Conservation (phyloP, 2,329 filamentous ascomycete genomes). For the Didymella sp. region DNA sequence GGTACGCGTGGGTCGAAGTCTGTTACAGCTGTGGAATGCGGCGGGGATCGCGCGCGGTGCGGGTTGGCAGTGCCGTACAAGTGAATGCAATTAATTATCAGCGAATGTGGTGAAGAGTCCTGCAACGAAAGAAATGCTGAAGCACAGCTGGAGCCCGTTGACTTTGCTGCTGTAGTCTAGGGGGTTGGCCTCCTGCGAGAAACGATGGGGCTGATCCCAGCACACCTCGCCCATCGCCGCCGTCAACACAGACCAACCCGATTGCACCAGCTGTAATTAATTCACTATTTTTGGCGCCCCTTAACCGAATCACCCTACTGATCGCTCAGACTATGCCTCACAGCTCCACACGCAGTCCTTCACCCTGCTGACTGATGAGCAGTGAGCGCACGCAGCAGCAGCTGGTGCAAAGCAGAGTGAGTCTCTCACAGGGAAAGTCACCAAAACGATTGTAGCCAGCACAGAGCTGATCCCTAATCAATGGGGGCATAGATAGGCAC, state of each 20-base stretch:
- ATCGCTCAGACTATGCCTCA: constrained; percentile 13
- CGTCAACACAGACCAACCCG: background rate
- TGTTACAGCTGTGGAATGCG: constrained; percentile 33
- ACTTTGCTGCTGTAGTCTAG: constrained; percentile 18
- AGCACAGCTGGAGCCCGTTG: constrained; percentile 26
- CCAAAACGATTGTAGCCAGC: too few species aligned
- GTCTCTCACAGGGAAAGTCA: too few species aligned
- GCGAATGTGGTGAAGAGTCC: constrained; percentile 38
- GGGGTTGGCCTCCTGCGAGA: constrained; percentile 29
- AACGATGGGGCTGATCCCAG: constrained; percentile 26
- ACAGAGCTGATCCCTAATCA: too few species aligned
- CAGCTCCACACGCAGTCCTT: constrained; percentile 21
- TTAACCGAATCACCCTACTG: constrained; percentile 14
- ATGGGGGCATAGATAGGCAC: too few species aligned
- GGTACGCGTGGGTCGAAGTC: constrained; percentile 20
- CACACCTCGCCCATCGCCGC: constrained; percentile 21
- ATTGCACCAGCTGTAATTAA: constrained; percentile 20
- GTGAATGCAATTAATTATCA: constrained; percentile 33
- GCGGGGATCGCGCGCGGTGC: constrained; percentile 25
- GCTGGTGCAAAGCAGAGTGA: background rate
- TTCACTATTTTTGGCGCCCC: constrained; percentile 15
- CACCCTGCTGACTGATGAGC: constrained; percentile 14
- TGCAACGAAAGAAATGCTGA: constrained; percentile 41
- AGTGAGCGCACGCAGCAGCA: constrained; percentile 10
- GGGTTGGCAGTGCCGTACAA: constrained; percentile 10